Evolutionary conservation across 257 asterid genomes (phyloP).

Genomic region (Solanum ossicruentum): DNA sequence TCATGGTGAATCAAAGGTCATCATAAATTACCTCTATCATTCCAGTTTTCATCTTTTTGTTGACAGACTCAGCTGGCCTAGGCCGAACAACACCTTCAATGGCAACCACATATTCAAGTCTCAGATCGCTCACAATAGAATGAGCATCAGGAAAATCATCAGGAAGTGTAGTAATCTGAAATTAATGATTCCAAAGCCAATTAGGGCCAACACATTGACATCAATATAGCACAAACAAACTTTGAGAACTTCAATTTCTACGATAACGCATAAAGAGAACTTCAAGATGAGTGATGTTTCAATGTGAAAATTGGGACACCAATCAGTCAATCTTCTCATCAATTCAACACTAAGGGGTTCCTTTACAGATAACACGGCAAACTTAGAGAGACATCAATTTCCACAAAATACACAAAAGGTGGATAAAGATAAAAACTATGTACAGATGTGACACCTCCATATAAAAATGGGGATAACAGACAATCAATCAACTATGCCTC

Average conservation of each 20-base stretch:
- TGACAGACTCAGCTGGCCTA: conserved; percentile 72
- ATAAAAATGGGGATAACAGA: not conserved
- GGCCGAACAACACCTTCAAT: conserved; percentile 80
- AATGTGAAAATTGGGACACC: not conserved
- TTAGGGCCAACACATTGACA: not conserved
- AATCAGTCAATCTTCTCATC: not conserved
- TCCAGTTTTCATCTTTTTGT: conserved; percentile 90
- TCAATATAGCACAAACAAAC: not conserved
- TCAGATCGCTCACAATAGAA: conserved; percentile 60
- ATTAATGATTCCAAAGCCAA: not conserved
- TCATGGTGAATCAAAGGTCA: not conserved
- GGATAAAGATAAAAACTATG: not conserved
- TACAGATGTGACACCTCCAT: not conserved
- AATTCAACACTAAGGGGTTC: not conserved
- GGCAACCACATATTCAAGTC: conserved; percentile 83
- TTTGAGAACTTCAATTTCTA: not conserved
- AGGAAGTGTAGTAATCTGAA: conserved; percentile 85
- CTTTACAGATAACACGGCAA: too few species aligned
- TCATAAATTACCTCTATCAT: conserved; percentile 53
- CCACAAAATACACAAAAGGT: not conserved
- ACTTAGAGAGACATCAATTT: not conserved
- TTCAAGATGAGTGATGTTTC: not conserved
- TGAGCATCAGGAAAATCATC: conserved; percentile 91
- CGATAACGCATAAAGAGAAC: not conserved
- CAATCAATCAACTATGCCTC: not conserved